These are phyloP conservation scores for Karstenula rhodostoma DNA, from an alignment of 2,329 filamentous ascomycete species.

Conservation along the genomic window DNA sequence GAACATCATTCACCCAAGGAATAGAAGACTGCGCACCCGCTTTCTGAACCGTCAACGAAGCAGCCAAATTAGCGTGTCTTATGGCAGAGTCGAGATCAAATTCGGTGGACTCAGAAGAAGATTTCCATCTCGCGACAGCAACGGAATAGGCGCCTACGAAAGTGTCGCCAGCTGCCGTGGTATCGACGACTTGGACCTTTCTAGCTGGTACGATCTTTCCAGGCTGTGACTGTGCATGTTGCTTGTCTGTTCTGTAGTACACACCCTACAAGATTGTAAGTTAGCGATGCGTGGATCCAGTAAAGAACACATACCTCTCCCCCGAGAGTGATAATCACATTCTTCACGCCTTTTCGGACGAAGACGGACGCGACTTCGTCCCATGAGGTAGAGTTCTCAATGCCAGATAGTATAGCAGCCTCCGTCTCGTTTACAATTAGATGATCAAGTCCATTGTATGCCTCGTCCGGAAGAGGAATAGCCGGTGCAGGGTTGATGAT, in stretches of 20 bases:
- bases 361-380: constrained; percentile 60
- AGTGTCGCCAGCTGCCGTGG: constrained; percentile 92
- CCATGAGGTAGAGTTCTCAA: constrained; percentile 43
- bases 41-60: constrained; percentile 71
- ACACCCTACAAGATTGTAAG: constrained; percentile 46
- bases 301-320: constrained; percentile 64
- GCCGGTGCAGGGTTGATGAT: constrained; percentile 86
- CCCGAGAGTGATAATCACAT: constrained; percentile 86
- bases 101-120: constrained; percentile 50
- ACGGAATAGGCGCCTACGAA: constrained; percentile 91
- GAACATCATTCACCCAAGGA: constrained; percentile 68
- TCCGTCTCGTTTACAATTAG: constrained; percentile 93
- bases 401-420: constrained; percentile 74
- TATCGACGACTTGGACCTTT: constrained; percentile 84
- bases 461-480: constrained; percentile 69
- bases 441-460: constrained; percentile 74
- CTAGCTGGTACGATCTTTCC: constrained; percentile 65
- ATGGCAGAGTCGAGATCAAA: constrained; percentile 67
- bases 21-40: constrained; percentile 72
- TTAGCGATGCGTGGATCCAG: constrained; percentile 14
- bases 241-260: constrained; percentile 55
- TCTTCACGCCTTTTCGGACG: constrained; percentile 72
- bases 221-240: constrained; percentile 53
- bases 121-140: constrained; percentile 65
- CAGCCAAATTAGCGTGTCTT: constrained; percentile 67